Base-by-base conservation (phyloP, 1,284 basidiomycete species). In the Pseudozyma thailandica region DNA sequence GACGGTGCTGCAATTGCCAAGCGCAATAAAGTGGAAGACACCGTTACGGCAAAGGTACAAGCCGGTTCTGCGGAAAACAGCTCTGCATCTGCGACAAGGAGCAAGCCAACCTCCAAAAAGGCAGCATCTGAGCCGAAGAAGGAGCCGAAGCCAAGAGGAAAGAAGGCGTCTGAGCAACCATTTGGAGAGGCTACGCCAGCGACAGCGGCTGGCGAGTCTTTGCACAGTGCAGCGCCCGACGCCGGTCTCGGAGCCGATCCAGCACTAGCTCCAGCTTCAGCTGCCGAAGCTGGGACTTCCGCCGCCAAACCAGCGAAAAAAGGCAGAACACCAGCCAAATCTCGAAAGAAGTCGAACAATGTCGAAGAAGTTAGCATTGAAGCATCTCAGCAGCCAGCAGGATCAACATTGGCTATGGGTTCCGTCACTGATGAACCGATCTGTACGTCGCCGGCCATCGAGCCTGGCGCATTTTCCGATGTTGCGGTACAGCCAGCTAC, bases 81-180 rank as follows among this genome's bases (percentile, higher is more conserved):
- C 10, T 18, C 18, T 23, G 2, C 15, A 5, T 16, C 42, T 15
- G 37, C 25, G 23, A 6, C 41, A 18, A 48, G 44, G 54, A 33
- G 45, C 2, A 53, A 53, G 18, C n/a, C 50, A 30, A 15, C 28
- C 4, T 3, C 39, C 8, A 43, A 52, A 21, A 57, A 45, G 16
- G 47, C 47, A 31, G 12, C 33, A 4, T 41, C 48, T 10, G 45
- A 50, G 38, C 38, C 51, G n/a, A 64, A 45, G n/a, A 64, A 54
- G 25, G 43, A 45, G 25, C 20, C 50, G 7, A 54, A 50, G 15
- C 23, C 33, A 7, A 50, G 43, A 30, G 50, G 23, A 10, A 48
- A 58, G 26, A 48, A 59, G 30, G 28, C 38, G 4, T 6, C 18
- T 6, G 48, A 18, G 2, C 16, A 50, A 23, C 16, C 42, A 6